Evolutionary conservation across 2,329 filamentous ascomycete genomes (phyloP), one percentile per base, ranked within the genome.

Genomic region (Talaromyces sp.): DNA sequence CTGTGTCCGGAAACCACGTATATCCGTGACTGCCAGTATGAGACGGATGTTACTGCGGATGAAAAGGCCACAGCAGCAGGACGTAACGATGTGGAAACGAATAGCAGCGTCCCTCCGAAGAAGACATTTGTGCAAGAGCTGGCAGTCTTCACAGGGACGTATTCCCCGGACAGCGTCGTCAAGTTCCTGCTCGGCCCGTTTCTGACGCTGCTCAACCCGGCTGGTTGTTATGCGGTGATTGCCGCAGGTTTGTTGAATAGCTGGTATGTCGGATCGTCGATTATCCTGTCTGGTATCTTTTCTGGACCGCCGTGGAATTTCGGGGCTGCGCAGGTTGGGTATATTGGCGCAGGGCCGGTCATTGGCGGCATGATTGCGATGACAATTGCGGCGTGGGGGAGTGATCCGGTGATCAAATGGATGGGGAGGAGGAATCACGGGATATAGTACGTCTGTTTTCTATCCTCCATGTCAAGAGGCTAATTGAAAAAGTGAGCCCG

Each of bases 1-100:
- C 69, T 69, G 56, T 69, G 67, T 55, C 69, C 69, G 1, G 69
- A 71, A 44, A 69, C 68, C 6, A 69, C 68, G 17, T 71, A 70
- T 52, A 64, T 67, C 22, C 64, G 68, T 7, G 69, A 69, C 62
- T 62, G 56, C 22, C 27, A 53, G 17, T 68, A 64, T 47, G 33
- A 62, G 28, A 65, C 59, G 58, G 69, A 65, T 30, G 60, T 59
- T 11, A 27, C 22, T 4, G 11, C 53, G 44, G 49, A 53, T 4
- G 49, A 53, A 13, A 53, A 53, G 11, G 2, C n/a, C 15, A 53
- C 27, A 15, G 33, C 9, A 32, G 30, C 13, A 15, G 33, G 33
- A 15, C 33, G 5, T 4, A 10, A 1, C 5, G 33, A 36, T 6
- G 33, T 36, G 33, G 33, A 36, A 15, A 36, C 33, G 15, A 36